Base-by-base conservation (phyloP, 306 rosid species). In the Adenanthera pavonina region DNA sequence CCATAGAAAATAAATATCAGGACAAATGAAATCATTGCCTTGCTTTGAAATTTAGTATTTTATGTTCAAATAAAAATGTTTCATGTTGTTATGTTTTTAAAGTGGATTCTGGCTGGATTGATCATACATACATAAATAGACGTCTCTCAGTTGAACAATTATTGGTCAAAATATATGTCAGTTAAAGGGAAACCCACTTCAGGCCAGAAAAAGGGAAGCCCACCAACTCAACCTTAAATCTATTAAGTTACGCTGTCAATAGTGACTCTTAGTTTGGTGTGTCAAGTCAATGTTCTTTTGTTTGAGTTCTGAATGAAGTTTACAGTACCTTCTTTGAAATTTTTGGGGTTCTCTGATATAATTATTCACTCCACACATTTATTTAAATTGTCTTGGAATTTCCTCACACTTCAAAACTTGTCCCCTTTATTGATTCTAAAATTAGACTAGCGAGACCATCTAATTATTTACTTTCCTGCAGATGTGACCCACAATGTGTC, bases 401-500 rank as follows among this genome's bases (percentile, higher is more conserved):
- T 53, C 17, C 53, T 74, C 66, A 20, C 17, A 12, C 61, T 40
- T 52, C 49, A 44, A 74, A 82, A 2, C 17, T 44, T 82, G 54
- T 34, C 44, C 65, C 72, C 20, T 72, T 59, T 12, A 5, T 3
- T 41, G 60, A 47, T 49, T 56, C 66, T 35, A 35, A 72, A 60
- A 51, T 35, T 49, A 25, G 46, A 33, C 65, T 49, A 60, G 75
- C 49, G 56, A 64, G 84, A 84, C 82, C 48, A 61, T 78, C 78
- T 87, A 72, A 54, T 64, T 74, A 64, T 69, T n/a, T 67, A 56
- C 49, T 79, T 53, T 84, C 70, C 74, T 78, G 87, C 91, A 91
- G 97, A 87, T 78, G 84, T 61, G 89, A 82, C 80, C 68, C 92
- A 75, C 69, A 80, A 87, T 83, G 85, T 47, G 43, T 87, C 96